Evolutionary conservation across 371 early-diverging fungal species (phyloP).

Genomic region (Lichtheimia hyalospora): DNA sequence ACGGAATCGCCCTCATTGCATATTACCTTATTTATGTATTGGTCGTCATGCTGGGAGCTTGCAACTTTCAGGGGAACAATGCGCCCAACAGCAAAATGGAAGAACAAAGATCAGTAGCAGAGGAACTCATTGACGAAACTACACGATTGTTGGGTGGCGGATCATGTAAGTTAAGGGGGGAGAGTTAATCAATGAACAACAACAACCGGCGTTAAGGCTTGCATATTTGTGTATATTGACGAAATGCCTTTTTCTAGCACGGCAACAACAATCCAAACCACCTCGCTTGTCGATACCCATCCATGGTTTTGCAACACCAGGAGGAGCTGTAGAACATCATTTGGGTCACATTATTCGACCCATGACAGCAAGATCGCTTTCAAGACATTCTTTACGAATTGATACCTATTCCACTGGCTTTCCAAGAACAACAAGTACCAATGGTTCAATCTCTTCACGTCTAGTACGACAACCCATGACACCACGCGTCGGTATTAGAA

Average conservation of each 20-base stretch:
- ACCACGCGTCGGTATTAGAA: constrained; percentile 45
- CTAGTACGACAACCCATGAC: constrained; percentile 37
- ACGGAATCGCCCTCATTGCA: constrained; percentile 52
- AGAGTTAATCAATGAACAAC: too few relatives aligned
- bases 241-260: too few relatives aligned
- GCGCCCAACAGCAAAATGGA: neutral
- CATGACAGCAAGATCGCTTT: constrained; percentile 24
- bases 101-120: constrained; percentile 5
- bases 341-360: constrained; percentile 38
- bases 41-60: constrained; percentile 43
- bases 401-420: constrained; percentile 11
- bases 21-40: constrained; percentile 60
- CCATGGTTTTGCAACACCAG: constrained; percentile 19
- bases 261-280: constrained; percentile 13
- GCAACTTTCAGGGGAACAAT: constrained; percentile 7
- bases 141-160: constrained; percentile 8
- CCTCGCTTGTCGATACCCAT: constrained; percentile 28
- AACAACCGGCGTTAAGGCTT: too few relatives aligned
- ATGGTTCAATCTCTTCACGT: constrained; percentile 27
- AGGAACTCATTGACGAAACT: constrained; percentile 18
- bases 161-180: neutral
- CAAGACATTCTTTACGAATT: constrained; percentile 21
- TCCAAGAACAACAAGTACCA: constrained; percentile 30
- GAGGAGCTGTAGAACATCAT: constrained; percentile 20
- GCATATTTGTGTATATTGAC: too few relatives aligned